A percentile compares a stretch with the other conserved stretches of the same genome.
phyloP scores from a whole-genome alignment of 1,139 yeast genomes.

The Protomyces gravidus region DNA sequence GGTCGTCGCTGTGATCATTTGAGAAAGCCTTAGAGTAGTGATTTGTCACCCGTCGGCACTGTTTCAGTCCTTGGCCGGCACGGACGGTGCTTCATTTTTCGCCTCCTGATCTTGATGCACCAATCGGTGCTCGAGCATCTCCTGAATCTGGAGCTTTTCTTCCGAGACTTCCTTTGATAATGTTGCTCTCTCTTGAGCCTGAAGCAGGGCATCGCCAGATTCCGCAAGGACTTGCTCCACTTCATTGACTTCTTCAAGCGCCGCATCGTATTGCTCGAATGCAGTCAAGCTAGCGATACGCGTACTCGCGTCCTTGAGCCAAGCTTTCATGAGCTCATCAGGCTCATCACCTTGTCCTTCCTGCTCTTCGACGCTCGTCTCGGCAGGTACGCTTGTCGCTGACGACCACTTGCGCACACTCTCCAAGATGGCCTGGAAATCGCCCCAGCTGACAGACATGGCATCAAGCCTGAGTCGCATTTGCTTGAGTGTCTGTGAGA shows the following conservation, averaged over 20 bases:
- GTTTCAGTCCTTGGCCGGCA: background rate
- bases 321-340: background rate
- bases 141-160: background rate
- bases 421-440: background rate
- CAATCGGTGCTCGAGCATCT: background rate
- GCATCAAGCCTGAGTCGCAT: background rate
- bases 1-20: too few relatives aligned
- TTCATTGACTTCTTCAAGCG: background rate
- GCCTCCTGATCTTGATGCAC: background rate
- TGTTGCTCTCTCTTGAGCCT: background rate
- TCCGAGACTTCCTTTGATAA: background rate
- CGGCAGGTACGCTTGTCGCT: background rate
- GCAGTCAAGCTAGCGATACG: background rate
- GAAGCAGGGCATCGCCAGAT: background rate
- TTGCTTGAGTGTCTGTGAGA: conserved; percentile 40
- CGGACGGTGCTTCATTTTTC: background rate
- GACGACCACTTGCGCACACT: background rate
- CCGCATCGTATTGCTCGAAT: background rate
- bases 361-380: background rate
- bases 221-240: background rate
- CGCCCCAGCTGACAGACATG: background rate
- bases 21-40: too few relatives aligned
- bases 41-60: too few relatives aligned
- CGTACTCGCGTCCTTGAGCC: background rate
- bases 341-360: too few relatives aligned